A percentile compares a stretch with the other conserved stretches of the same genome.
Evolutionary conservation across 192 early-diverging fungal species (phyloP).

Genomic region (Linnemannia zychae): DNA sequence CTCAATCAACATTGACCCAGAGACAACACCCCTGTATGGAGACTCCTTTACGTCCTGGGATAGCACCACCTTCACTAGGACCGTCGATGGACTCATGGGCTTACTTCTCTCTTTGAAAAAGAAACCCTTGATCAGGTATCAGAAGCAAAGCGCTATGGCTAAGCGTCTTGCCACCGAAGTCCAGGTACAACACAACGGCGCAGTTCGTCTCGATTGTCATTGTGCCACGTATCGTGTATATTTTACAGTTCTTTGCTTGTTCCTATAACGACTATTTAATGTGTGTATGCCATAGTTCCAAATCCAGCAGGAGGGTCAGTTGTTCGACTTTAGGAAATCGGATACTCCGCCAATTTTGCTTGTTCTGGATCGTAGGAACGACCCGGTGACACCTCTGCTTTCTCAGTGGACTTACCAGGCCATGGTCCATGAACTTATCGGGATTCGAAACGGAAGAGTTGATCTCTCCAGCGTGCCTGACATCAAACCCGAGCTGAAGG

Average conservation of each 20-base stretch:
- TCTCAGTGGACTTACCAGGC: slow-evolving; percentile 99
- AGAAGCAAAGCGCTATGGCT: slow-evolving; percentile 85
- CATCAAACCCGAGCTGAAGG: slow-evolving; percentile 85
- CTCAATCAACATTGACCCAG: slow-evolving; percentile 77
- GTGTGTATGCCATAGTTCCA: slow-evolving; percentile 66
- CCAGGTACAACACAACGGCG: slow-evolving; percentile 59
- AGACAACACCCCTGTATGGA: slow-evolving; percentile 76
- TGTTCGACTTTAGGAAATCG: slow-evolving; percentile 85
- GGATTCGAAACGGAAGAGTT: slow-evolving; percentile 93
- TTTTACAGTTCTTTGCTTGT: neutral
- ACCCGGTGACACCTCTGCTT: slow-evolving; percentile 95
- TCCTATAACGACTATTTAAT: neutral
- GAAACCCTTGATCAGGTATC: slow-evolving; percentile 93
- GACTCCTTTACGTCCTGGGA: slow-evolving; percentile 85
- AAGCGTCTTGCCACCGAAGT: slow-evolving; percentile 87
- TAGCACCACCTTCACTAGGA: slow-evolving; percentile 77
- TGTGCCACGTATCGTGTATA: neutral
- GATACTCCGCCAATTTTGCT: slow-evolving; percentile 91
- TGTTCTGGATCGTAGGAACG: slow-evolving; percentile 94
- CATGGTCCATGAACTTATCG: slow-evolving; percentile 96
- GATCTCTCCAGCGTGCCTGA: slow-evolving; percentile 90
- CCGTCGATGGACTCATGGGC: slow-evolving; percentile 83
- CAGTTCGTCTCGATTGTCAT: neutral
- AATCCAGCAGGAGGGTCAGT: slow-evolving; percentile 78
- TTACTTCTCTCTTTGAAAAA: slow-evolving; percentile 90